Conservation (phyloP, 2,329 filamentous ascomycete genomes). For the Botrytis porri region DNA sequence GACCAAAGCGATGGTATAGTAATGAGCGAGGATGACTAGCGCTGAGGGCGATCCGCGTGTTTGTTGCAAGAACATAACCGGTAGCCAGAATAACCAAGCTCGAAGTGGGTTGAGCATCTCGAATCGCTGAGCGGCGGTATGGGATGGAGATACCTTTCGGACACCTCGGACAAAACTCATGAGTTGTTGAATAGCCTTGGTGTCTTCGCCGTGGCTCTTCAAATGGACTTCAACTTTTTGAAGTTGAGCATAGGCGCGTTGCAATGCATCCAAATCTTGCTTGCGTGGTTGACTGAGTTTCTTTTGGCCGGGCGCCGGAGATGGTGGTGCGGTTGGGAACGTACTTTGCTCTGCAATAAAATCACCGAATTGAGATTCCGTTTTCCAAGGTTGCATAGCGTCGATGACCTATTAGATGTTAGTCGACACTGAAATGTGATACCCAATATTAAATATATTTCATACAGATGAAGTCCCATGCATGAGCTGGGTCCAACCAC, state of each 20-base stretch:
- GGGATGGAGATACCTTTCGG: slow-evolving; percentile 65
- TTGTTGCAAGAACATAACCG: slow-evolving; percentile 76
- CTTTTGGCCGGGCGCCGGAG: slow-evolving; percentile 59
- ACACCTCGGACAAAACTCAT: slow-evolving; percentile 70
- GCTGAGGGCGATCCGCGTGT: slow-evolving; percentile 73
- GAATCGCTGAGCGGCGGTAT: slow-evolving; percentile 80
- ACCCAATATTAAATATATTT: slow-evolving; percentile 26
- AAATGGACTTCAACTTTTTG: slow-evolving; percentile 66
- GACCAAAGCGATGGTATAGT: slow-evolving; percentile 83
- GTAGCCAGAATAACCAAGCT: slow-evolving; percentile 95
- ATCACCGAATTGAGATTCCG: slow-evolving; percentile 81
- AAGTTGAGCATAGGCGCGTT: slow-evolving; percentile 64
- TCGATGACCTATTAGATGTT: slow-evolving; percentile 66
- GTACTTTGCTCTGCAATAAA: slow-evolving; percentile 79
- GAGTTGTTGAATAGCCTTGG: slow-evolving; percentile 65
- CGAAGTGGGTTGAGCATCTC: slow-evolving; percentile 83
- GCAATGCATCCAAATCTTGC: slow-evolving; percentile 68
- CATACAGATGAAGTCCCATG: slow-evolving; percentile 84
- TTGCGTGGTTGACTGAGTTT: slow-evolving; percentile 58
- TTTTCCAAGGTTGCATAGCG: slow-evolving; percentile 87
- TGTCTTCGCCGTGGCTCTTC: slow-evolving; percentile 66
- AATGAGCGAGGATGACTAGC: slow-evolving; percentile 74
- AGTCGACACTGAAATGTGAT: slow-evolving; percentile 28
- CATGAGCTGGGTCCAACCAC: slow-evolving; percentile 89
- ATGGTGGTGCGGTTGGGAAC: slow-evolving; percentile 64